These are phyloP conservation scores for Astraeus odoratus DNA, from an alignment of 768 basidiomycete genomes.

Conservation along the genomic window DNA sequence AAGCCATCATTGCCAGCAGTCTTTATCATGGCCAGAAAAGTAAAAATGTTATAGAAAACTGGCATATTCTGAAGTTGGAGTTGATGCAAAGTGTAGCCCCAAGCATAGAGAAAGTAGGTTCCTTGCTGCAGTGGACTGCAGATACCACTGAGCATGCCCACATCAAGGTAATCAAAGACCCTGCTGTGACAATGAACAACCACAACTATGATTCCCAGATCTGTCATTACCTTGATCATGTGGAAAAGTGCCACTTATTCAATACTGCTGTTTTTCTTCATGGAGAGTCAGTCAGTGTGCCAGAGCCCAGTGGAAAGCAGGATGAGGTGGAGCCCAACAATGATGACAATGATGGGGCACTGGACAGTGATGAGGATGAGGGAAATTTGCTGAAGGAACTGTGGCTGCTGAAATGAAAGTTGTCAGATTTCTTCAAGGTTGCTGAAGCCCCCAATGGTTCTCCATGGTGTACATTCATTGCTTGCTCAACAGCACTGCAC, in stretches of 20 bases:
- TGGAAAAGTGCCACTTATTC: slow-evolving; percentile 25
- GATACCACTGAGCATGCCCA: slow-evolving; percentile 31
- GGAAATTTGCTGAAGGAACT: neutral
- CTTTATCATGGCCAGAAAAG: slow-evolving; percentile 20
- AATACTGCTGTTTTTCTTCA: slow-evolving; percentile 6
- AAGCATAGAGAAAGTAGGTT: too few relatives aligned
- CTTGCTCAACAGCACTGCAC: slow-evolving; percentile 17
- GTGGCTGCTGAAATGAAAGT: neutral
- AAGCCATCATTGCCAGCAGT: slow-evolving; percentile 24
- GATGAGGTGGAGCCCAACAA: slow-evolving; percentile 1
- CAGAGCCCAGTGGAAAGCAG: too few relatives aligned
- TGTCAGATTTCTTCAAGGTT: slow-evolving; percentile 1
- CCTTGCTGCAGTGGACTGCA: slow-evolving; percentile 24
- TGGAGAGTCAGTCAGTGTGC: slow-evolving; percentile 5
- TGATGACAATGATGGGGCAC: slow-evolving; percentile 6
- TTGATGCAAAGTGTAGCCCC: slow-evolving; percentile 28
- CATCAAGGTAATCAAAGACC: slow-evolving; percentile 28
- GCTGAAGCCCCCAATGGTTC: neutral
- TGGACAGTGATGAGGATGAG: neutral
- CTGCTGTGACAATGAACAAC: slow-evolving; percentile 22
- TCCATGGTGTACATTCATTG: slow-evolving; percentile 12
- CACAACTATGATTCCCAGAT: slow-evolving; percentile 26
- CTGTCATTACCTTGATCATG: slow-evolving; percentile 24
- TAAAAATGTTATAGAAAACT: slow-evolving; percentile 22
- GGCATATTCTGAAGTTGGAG: slow-evolving; percentile 38